Percentiles rank a stretch among this genome's conserved stretches.
phyloP scores from a whole-genome alignment of 768 basidiomycete species.

The Hericium rajendrae region DNA sequence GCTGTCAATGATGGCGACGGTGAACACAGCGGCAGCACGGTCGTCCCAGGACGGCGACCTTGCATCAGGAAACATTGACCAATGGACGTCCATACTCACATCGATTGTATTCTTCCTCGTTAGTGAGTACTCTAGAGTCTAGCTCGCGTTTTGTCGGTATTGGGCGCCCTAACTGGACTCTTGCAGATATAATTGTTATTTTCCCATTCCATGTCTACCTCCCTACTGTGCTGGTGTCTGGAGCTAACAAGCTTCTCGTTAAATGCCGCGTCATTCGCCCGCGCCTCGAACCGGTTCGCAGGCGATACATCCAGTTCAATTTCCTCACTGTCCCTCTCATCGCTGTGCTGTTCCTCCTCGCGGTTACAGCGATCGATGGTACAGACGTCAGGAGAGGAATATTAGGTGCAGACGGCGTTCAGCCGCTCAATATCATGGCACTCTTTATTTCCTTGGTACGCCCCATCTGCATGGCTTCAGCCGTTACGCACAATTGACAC shows the following conservation, averaged over 20 bases:
- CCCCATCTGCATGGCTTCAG: background rate
- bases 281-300: background rate
- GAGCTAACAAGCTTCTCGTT: slow-evolving; percentile 1
- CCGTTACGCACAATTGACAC: background rate
- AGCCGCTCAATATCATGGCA: slow-evolving; percentile 89
- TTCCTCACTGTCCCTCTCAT: slow-evolving; percentile 23
- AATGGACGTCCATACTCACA: background rate
- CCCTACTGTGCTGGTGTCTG: background rate
- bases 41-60: no score
- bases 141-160: background rate
- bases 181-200: slow-evolving; percentile 12
- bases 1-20: no score
- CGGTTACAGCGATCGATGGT: slow-evolving; percentile 20
- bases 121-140: background rate
- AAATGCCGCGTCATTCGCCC: slow-evolving; percentile 5
- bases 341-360: slow-evolving; percentile 22
- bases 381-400: slow-evolving; percentile 63
- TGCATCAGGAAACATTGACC: background rate
- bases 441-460: slow-evolving; percentile 75
- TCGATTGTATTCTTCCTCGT: background rate
- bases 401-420: slow-evolving; percentile 66
- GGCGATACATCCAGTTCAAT: slow-evolving; percentile 18
- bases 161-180: background rate
- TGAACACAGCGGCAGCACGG: no score
- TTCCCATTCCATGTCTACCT: slow-evolving; percentile 12